Evolutionary conservation across 2,329 filamentous ascomycete species (phyloP), one percentile per base, ranked within the genome.

Genomic region (Mariannaea sp.): DNA sequence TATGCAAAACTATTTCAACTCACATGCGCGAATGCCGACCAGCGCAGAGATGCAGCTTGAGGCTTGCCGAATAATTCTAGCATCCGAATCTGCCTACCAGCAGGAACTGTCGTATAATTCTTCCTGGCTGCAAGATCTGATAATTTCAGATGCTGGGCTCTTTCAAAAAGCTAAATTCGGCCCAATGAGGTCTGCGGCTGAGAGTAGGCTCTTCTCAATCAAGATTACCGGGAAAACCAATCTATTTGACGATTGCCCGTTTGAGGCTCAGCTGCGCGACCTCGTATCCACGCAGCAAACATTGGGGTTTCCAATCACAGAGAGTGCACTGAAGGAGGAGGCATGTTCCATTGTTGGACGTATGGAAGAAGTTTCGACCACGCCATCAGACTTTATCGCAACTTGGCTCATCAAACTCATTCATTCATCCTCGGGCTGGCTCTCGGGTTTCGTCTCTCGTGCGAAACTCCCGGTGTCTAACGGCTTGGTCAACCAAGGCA

Each of bases 161-260:
- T 41, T 61, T 10, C 53, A 57, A 16, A 55, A 48, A 19, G 66
- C 66, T 2, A 61, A 57, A 7, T 47, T 67, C 13, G 56, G 59
- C 3, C 61, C 59, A 1, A 50, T 66, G 38, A 50, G 64, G 2
- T 59, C 61, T 6, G 22, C 62, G 12, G 39, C 58, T 1, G 63
- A 67, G 49, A 47, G 56, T 13, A 56, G 64, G 5, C 48, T 67
- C 5, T 60, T 49, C 6, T 49, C 56, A 4, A 53, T 66, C 7
- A 54, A 50, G 12, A 63, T 68, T 22, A 67, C 61, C 6, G 66
- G 63, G 1, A 65, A 67, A 38, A 43, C 52, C 2, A 58, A 55
- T 10, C 49, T 67, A 1, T 68, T 68, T 36, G 64, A 67, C 14
- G 38, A 36, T 1, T 68, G 66, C 26, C 50, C 59, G 6, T 61